A percentile compares a stretch with the other conserved stretches of the same genome.
Evolutionary conservation across 2,329 filamentous ascomycete genomes (phyloP).

Genomic region (Plectosphaerella plurivora): DNA sequence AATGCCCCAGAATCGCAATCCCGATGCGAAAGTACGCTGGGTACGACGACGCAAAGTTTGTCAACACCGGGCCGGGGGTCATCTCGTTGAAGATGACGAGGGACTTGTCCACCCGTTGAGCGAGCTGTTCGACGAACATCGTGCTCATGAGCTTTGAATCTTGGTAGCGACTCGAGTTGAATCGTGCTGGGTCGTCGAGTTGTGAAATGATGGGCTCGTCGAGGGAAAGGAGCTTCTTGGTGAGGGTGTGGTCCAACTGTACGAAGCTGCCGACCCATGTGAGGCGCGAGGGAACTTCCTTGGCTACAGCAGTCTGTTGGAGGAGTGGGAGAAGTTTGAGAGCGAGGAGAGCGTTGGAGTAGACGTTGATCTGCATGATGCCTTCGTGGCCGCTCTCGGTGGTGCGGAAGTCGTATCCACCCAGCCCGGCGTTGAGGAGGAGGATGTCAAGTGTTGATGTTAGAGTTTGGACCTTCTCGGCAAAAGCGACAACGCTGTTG

Average conservation of each 20-base stretch:
- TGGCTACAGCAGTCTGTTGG: conserved; percentile 5
- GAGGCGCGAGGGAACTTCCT: conserved; percentile 4
- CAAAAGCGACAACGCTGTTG: conserved; percentile 10
- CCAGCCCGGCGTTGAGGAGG: conserved; percentile 13
- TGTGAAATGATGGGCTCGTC: conserved; percentile 1
- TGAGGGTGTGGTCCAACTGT: conserved; percentile 6
- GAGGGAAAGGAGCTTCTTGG: neutral
- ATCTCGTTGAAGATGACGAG: conserved; percentile 13
- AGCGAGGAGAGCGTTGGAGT: conserved; percentile 18
- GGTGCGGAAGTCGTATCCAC: conserved; percentile 4
- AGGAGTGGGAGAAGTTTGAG: conserved; percentile 15
- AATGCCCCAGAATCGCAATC: neutral
- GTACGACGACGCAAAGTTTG: conserved; percentile 8
- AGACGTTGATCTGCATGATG: conserved; percentile 20
- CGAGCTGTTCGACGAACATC: conserved; percentile 13
- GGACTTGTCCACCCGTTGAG: conserved; percentile 1
- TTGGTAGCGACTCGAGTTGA: conserved; percentile 5
- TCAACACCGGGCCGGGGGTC: conserved; percentile 10
- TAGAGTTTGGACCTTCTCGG: conserved; percentile 3
- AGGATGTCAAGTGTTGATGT: conserved; percentile 8
- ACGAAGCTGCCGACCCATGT: conserved; percentile 14
- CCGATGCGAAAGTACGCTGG: conserved; percentile 10
- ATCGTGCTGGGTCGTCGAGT: conserved; percentile 1
- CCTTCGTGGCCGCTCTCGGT: conserved; percentile 15
- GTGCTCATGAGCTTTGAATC: conserved; percentile 12